phyloP scores from a whole-genome alignment of 2,329 filamentous ascomycete species.

The Arthrobotrys musiformis region DNA sequence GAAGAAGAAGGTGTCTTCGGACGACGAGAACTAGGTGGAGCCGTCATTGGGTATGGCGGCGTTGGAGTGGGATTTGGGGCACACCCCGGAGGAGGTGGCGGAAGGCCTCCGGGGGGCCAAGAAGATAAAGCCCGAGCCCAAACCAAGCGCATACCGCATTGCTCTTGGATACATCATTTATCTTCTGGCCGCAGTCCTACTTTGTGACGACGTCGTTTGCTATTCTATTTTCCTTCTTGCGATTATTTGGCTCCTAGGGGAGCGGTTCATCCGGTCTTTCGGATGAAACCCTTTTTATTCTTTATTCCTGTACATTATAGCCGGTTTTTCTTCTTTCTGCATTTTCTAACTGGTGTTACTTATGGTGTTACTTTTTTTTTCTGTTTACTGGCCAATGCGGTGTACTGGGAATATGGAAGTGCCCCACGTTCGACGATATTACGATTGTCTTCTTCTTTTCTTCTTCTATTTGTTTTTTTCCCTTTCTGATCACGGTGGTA shows the following conservation, averaged over 20 bases:
- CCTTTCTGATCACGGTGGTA: not conserved
- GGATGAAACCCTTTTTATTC: not conserved
- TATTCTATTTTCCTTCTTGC: not conserved
- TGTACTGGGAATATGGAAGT: not conserved
- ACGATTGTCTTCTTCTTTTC: not conserved
- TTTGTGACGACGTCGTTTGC: not conserved
- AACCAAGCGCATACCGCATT: not conserved
- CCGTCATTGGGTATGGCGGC: constrained; percentile 13
- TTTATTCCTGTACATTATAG: constrained; percentile 12
- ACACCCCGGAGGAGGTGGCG: not conserved
- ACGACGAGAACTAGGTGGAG: constrained; percentile 45
- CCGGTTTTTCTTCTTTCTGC: not conserved
- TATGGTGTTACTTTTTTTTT: not conserved
- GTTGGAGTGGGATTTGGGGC: constrained; percentile 6
- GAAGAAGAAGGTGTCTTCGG: constrained; percentile 52
- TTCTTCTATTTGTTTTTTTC: not conserved
- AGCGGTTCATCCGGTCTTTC: not conserved
- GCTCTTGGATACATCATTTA: not conserved
- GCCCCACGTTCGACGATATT: constrained; percentile 13
- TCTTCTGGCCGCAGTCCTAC: not conserved
- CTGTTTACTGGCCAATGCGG: not conserved
- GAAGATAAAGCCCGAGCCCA: not conserved
- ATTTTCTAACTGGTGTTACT: constrained; percentile 11
- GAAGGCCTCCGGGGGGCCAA: not conserved
- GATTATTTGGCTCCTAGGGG: not conserved